Evolutionary conservation across 345 rosid genomes (phyloP).

Genomic region (Lumnitzera littorea): DNA sequence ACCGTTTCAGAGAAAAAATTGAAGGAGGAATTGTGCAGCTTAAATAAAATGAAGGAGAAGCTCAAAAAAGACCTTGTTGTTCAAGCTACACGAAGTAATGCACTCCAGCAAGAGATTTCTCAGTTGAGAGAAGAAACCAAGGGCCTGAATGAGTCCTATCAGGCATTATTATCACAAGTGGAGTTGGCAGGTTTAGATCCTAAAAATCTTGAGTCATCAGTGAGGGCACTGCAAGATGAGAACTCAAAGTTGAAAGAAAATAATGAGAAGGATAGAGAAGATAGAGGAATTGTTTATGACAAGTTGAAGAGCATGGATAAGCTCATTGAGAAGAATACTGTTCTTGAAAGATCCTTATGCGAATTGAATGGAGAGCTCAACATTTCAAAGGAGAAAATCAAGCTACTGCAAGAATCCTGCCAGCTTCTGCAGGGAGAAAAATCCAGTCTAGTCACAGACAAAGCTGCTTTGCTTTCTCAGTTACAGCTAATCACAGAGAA

Average conservation of each 20-base stretch:
- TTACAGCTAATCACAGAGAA: conserved; percentile 63
- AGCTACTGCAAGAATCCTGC: conserved; percentile 50
- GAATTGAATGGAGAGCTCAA: conserved; percentile 71
- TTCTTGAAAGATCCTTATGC: conserved; percentile 55
- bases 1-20: conserved; percentile 31
- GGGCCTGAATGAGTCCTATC: conserved; percentile 47
- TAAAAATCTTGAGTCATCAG: conserved; percentile 37
- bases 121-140: conserved; percentile 64
- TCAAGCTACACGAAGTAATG: conserved; percentile 45
- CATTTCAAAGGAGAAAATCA: conserved; percentile 50
- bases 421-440: conserved; percentile 68
- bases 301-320: conserved; percentile 51
- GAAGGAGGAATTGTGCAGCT: conserved; percentile 39
- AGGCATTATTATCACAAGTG: conserved; percentile 51
- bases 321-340: conserved; percentile 46
- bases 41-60: conserved; percentile 57
- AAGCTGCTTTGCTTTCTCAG: conserved; percentile 73
- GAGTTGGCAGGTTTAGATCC: conserved; percentile 56
- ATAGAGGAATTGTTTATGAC: conserved; percentile 36
- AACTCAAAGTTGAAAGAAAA: conserved; percentile 55
- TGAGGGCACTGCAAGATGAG: conserved; percentile 59
- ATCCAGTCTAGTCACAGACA: conserved; percentile 54
- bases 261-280: conserved; percentile 32
- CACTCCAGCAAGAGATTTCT: conserved; percentile 64
- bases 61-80: conserved; percentile 63